Evolutionary conservation across 2,329 filamentous ascomycete species (phyloP), one percentile per base, ranked within the genome.

Genomic region (Sphaerulina musiva): DNA sequence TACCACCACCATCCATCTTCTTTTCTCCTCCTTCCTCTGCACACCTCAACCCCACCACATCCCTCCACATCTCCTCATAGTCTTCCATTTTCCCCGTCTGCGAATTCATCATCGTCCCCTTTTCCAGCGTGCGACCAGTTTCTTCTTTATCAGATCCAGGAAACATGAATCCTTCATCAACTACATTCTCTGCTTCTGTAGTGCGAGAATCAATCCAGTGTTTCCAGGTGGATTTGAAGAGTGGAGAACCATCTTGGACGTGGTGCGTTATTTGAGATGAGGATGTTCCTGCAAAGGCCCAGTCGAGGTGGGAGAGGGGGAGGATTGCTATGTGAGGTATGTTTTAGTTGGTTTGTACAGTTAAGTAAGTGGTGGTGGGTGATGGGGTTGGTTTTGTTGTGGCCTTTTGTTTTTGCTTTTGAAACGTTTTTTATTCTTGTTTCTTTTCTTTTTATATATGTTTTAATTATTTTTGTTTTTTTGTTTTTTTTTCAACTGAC

Each of bases 281-380:
- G 0, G 80, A 80, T 1, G 69, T 74, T 1, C 84, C 84, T 0
- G 79, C 80, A 59, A 86, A 83, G 3, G 78, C 83, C 84, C 84
- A 87, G 61, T 86, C 82, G 2, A 87, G 72, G 0, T 72, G 63
- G 14, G 67, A 59, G 12, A 63, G 12, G 20, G 62, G 56, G 1
- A 58, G 52, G 17, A 70, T 66, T 29, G 66, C 68, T 46, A 29
- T 29, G 26, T 3, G 1, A 6, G 65, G 20, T 2, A 4, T 20
- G 1, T 20, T 20, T 20, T 20, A 20, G 20, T 20, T 20, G 2
- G 2, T 20, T 20, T 20, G 20, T 20, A 20, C 20, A 20, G 20
- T 2, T 20, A 20, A 20, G 20, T 20, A 20, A 20, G 20, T 20
- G 20, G 20, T 20, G 20, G 20, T 20, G 20, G 20, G 20, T 20